These are phyloP conservation scores for Endothia cerciana DNA, from an alignment of 2,329 filamentous ascomycete species.

Conservation along the genomic window DNA sequence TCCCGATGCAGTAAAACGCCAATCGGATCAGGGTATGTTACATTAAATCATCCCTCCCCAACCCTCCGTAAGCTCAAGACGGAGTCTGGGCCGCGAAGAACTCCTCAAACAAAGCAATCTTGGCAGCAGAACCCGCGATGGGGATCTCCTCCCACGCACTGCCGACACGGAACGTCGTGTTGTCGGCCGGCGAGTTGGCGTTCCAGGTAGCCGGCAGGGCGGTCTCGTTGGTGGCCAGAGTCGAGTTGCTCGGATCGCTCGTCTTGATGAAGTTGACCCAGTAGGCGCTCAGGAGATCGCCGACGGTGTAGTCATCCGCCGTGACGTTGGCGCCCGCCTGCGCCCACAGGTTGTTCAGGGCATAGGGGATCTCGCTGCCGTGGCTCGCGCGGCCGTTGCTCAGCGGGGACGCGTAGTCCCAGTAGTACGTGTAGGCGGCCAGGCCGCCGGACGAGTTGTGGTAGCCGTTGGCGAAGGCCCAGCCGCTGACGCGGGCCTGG, in stretches of 20 bases:
- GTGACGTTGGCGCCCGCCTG: conserved; percentile 32
- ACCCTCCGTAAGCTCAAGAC: not conserved
- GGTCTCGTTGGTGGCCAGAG: conserved; percentile 1
- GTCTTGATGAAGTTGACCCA: conserved; percentile 28
- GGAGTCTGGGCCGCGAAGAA: conserved; percentile 2
- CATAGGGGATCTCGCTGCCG: conserved; percentile 37
- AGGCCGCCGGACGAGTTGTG: not conserved
- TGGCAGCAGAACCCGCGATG: not conserved
- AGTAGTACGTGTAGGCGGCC: conserved; percentile 37
- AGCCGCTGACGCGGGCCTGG: conserved; percentile 10
- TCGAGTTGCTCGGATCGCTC: conserved; percentile 22
- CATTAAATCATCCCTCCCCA: not conserved
- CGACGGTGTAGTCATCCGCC: conserved; percentile 34
- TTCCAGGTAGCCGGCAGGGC: conserved; percentile 4
- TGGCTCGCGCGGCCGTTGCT: conserved; percentile 33
- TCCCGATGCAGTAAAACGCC: not conserved
- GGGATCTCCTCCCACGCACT: not conserved
- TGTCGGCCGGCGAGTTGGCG: not conserved
- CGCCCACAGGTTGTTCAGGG: conserved; percentile 36
- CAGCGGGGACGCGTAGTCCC: conserved; percentile 30
- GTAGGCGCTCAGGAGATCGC: conserved; percentile 31
- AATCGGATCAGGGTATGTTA: not conserved
- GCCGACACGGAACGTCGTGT: conserved; percentile 8
- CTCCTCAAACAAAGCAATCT: conserved; percentile 1
- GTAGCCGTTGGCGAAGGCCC: conserved; percentile 5